Evolutionary conservation across 2,329 filamentous ascomycete species (phyloP).

Genomic region (Fusarium pilosicola): DNA sequence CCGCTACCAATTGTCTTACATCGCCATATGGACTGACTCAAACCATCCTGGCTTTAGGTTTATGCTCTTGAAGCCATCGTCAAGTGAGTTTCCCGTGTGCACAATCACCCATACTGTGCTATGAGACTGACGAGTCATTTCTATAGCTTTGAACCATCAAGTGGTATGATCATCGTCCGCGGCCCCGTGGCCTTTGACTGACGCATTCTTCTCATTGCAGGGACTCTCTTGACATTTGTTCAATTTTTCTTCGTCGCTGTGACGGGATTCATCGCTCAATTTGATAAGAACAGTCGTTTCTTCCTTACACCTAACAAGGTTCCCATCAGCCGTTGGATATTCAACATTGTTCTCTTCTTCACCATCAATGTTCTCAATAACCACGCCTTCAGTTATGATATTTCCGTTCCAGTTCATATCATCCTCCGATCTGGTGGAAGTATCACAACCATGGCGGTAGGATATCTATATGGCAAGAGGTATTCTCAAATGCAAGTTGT

Average conservation of each 20-base stretch:
- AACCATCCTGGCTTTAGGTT: constrained; percentile 66
- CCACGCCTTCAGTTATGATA: constrained; percentile 95
- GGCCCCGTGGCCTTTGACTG: constrained; percentile 15
- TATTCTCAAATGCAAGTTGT: constrained; percentile 84
- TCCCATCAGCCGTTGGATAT: constrained; percentile 83
- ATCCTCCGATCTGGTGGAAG: constrained; percentile 95
- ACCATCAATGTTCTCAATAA: constrained; percentile 97
- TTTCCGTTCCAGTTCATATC: constrained; percentile 96
- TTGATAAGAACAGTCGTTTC: constrained; percentile 74
- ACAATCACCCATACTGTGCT: not conserved
- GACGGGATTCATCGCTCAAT: constrained; percentile 79
- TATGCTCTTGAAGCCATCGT: constrained; percentile 95
- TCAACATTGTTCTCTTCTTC: constrained; percentile 92
- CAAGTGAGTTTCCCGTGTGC: constrained; percentile 68
- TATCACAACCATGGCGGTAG: constrained; percentile 94
- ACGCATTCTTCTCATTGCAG: constrained; percentile 53
- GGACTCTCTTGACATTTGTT: constrained; percentile 86
- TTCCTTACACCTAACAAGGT: constrained; percentile 82
- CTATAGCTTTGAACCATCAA: constrained; percentile 80
- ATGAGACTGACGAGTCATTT: constrained; percentile 20
- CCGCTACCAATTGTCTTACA: not conserved
- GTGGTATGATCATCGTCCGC: constrained; percentile 63
- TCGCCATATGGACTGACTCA: constrained; percentile 10
- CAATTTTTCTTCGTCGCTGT: constrained; percentile 87
- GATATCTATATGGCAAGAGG: constrained; percentile 83